Evolutionary conservation across 495 filamentous ascomycete genomes (phyloP), one percentile per base, ranked within the genome.

Genomic region (Pyrenula massariospora): DNA sequence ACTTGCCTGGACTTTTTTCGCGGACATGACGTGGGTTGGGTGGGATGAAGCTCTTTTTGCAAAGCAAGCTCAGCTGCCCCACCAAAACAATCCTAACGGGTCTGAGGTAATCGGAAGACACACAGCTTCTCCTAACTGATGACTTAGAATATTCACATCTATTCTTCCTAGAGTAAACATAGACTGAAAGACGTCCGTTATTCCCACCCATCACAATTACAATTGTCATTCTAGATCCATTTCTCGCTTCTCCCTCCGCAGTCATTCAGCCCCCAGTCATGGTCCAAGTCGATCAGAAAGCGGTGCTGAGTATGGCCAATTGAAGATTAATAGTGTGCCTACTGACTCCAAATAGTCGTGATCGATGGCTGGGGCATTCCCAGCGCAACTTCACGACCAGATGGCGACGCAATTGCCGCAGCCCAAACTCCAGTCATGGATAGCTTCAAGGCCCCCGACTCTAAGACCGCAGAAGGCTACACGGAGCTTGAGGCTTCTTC

Each of bases 281-380:
- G 88, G 81, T 81, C 64, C 72, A 81, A 62, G 86, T 91, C 67
- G 84, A 91, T 66, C 89, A 96, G 57, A 98, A 96, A 76, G 87
- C 86, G 62, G 93, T 87, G 68, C 78, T 98, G 70, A 92, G 88
- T 93, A 84, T 68, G 84, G 78, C 65, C 55, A 15, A n/a, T 31
- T 52, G 19, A 20, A 52, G 19, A 8, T 52, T 52, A 31, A 25
- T 54, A 60, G 69, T 69, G 73, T 50, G 55, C 5, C 15, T 12
- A 56, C 25, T 59, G 51, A 64, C 59, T 47, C 11, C 48, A 59
- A 25, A 23, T 58, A 88, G 89, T 97, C 78, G 91, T 95, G 70
- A 97, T 97, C 77, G 94, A 98, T 75, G 93, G 93, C 60, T 98
- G 93, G 93, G 93, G 93, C 68, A 84, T 97, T 60, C 80, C 91